A percentile compares a stretch with the other conserved stretches of the same genome.
Evolutionary conservation across 2,329 filamentous ascomycete species (phyloP).

Genomic region (Nemania sp.): DNA sequence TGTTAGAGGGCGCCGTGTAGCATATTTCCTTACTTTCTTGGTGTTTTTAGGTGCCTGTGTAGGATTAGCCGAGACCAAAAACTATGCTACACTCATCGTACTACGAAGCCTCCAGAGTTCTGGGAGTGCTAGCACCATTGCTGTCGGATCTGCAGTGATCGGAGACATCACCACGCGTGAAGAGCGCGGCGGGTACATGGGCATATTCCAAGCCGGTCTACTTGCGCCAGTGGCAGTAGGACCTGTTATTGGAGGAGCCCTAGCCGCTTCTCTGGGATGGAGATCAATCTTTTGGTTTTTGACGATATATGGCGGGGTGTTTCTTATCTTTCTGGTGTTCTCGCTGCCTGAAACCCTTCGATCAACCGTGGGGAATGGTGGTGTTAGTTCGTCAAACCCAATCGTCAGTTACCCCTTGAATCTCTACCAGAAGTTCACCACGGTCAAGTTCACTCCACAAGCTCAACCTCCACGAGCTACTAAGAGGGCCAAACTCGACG

Average conservation of each 20-base stretch:
- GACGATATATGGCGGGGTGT: conserved; percentile 55
- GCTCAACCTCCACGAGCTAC: conserved; percentile 25
- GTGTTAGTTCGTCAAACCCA: conserved; percentile 38
- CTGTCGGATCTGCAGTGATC: conserved; percentile 65
- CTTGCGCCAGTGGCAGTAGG: conserved; percentile 56
- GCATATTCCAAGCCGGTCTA: conserved; percentile 55
- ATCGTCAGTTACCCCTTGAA: conserved; percentile 49
- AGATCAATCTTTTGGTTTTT: conserved; percentile 67
- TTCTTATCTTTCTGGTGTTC: conserved; percentile 55
- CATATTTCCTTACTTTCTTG: conserved; percentile 61
- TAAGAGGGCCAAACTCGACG: conserved; percentile 55
- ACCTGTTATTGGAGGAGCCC: conserved; percentile 65
- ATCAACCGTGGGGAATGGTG: conserved; percentile 59
- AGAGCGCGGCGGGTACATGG: conserved; percentile 68
- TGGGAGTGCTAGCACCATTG: conserved; percentile 67
- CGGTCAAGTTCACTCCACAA: conserved; percentile 40
- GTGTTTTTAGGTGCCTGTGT: conserved; percentile 62
- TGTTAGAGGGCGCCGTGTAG: conserved; percentile 59
- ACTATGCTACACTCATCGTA: conserved; percentile 60
- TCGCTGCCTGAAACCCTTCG: conserved; percentile 62
- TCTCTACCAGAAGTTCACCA: conserved; percentile 52
- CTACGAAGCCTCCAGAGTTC: conserved; percentile 65
- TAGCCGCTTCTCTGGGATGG: conserved; percentile 65
- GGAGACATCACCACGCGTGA: conserved; percentile 68
- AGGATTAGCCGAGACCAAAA: conserved; percentile 59